Evolutionary conservation across 345 rosid species (phyloP).

Genomic region (Populus davidiana): DNA sequence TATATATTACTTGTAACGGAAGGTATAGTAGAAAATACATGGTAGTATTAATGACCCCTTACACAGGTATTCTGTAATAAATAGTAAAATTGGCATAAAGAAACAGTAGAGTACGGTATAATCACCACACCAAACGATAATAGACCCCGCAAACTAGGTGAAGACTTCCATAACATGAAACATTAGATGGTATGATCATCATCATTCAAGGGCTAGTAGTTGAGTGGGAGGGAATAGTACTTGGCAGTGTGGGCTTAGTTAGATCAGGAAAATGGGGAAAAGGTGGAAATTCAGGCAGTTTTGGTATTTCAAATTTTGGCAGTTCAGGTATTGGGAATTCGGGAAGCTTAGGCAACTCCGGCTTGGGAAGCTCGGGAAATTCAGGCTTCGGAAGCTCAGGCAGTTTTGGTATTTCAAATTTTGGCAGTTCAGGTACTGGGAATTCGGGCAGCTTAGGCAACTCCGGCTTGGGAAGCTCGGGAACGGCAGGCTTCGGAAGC

Average conservation of each 20-base stretch:
- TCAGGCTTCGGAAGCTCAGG: conserved; percentile 10
- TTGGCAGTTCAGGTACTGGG: not conserved
- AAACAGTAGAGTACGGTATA: not conserved
- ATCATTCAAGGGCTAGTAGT: conserved; percentile 6
- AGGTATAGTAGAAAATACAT: not conserved
- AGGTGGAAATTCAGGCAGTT: not conserved
- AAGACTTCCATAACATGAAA: not conserved
- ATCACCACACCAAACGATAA: not conserved
- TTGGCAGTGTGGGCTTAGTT: conserved; percentile 6
- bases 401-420: too few species aligned
- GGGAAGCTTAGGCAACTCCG: not conserved
- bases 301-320: not conserved
- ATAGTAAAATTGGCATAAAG: not conserved
- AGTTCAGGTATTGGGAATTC: not conserved
- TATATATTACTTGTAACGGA: not conserved
- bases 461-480: not conserved
- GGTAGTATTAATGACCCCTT: not conserved
- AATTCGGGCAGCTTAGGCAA: not conserved
- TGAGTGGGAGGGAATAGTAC: conserved; percentile 13
- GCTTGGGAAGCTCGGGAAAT: not conserved
- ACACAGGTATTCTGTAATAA: not conserved
- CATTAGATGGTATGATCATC: not conserved
- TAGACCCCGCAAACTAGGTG: not conserved
- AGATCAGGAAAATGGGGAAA: not conserved
- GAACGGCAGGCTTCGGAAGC: conserved; percentile 3